phyloP scores from a whole-genome alignment of 345 rosid genomes.

The Hypericum perforatum region DNA sequence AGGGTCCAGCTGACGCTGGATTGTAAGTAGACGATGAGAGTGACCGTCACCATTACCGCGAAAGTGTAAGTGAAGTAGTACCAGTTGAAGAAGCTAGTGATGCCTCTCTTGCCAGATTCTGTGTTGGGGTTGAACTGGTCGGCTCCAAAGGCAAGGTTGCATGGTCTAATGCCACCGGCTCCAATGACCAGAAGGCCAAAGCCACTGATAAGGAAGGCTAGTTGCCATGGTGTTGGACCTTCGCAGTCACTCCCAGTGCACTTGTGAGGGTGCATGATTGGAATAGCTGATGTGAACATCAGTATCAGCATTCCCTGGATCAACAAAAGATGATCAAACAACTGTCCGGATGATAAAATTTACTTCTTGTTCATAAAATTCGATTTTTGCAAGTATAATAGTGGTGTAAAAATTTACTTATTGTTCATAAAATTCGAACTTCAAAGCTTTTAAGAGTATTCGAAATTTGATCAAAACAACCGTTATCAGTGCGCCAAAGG shows the following conservation, averaged over 20 bases:
- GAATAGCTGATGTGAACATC: slow-evolving; percentile 11
- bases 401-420: no score
- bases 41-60: slow-evolving; percentile 32
- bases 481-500: no score
- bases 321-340: not conserved
- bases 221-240: slow-evolving; percentile 26
- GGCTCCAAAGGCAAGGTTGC: slow-evolving; percentile 46
- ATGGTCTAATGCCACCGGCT: slow-evolving; percentile 43
- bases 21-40: slow-evolving; percentile 41
- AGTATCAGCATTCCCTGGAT: slow-evolving; percentile 15
- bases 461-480: no score
- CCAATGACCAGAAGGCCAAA: slow-evolving; percentile 32
- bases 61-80: slow-evolving; percentile 41
- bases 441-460: no score
- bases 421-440: no score
- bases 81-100: slow-evolving; percentile 55
- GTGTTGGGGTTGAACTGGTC: slow-evolving; percentile 49
- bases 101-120: slow-evolving; percentile 29
- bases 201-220: slow-evolving; percentile 22
- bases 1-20: slow-evolving; percentile 47
- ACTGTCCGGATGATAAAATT: no score
- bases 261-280: slow-evolving; percentile 13
- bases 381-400: no score
- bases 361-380: no score
- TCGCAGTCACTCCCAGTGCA: slow-evolving; percentile 13